Percentiles rank a stretch among this genome's conserved stretches.
Evolutionary conservation across 805 yeast genomes (phyloP).

Genomic region (Lachancea kluyveri): DNA sequence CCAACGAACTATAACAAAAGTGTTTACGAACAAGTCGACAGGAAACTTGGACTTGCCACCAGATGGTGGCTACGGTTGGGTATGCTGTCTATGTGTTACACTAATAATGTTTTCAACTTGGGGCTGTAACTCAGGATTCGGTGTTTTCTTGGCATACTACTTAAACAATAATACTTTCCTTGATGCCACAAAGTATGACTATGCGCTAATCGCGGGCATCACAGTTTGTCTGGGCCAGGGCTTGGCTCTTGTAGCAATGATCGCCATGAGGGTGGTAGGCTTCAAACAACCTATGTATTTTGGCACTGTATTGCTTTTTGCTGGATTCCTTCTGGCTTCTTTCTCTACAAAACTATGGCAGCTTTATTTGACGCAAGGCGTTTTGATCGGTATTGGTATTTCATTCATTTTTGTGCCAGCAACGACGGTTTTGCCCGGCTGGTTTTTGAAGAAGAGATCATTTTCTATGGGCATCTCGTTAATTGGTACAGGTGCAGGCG

Average conservation of each 20-base stretch:
- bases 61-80: constrained; percentile 71
- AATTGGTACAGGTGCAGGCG: constrained; percentile 50
- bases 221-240: constrained; percentile 51
- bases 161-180: constrained; percentile 42
- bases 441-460: constrained; percentile 61
- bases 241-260: constrained; percentile 50
- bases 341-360: constrained; percentile 59
- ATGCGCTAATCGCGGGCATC: constrained; percentile 63
- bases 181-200: constrained; percentile 53
- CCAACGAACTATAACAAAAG: constrained; percentile 20
- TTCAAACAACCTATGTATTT: constrained; percentile 39
- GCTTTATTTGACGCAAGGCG: constrained; percentile 61
- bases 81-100: constrained; percentile 45
- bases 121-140: constrained; percentile 67
- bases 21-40: constrained; percentile 32
- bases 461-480: constrained; percentile 45
- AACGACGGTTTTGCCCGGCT: constrained; percentile 56
- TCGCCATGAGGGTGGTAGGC: constrained; percentile 45
- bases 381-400: constrained; percentile 46
- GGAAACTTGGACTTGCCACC: constrained; percentile 38
- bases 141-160: constrained; percentile 56
- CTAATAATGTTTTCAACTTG: constrained; percentile 55
- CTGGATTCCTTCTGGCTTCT: constrained; percentile 54
- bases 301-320: constrained; percentile 47
- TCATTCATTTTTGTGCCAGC: constrained; percentile 56